Percentiles rank a stretch among this genome's conserved stretches.
These are phyloP conservation scores for Physaria fendleri DNA, from an alignment of 345 rosid species.

Conservation along the genomic window DNA sequence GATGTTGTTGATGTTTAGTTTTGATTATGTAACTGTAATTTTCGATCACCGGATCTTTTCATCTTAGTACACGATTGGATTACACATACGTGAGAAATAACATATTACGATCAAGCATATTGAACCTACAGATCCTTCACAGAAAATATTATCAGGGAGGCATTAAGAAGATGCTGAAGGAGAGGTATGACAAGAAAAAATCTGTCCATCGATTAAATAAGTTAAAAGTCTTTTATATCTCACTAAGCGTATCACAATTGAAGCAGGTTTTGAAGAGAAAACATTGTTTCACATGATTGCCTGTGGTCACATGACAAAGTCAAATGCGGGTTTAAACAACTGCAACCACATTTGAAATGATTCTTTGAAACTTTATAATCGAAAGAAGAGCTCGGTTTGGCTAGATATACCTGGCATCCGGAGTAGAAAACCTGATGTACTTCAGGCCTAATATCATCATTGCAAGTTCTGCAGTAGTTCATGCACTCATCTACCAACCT, in stretches of 20 bases:
- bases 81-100: background rate
- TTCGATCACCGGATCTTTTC: background rate
- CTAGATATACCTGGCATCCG: slow-evolving; percentile 68
- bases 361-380: background rate
- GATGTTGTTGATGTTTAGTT: slow-evolving; percentile 20
- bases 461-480: slow-evolving; percentile 44
- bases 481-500: slow-evolving; percentile 78
- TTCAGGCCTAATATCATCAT: slow-evolving; percentile 46
- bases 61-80: background rate
- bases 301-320: slow-evolving; percentile 33
- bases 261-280: background rate
- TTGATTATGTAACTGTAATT: slow-evolving; percentile 8
- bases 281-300: slow-evolving; percentile 52
- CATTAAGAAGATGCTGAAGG: too few species aligned
- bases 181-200: too few species aligned
- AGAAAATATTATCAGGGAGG: too few species aligned
- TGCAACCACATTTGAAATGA: background rate
- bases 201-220: background rate
- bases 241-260: background rate
- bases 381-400: background rate
- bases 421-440: slow-evolving; percentile 60
- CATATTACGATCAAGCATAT: background rate
- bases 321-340: background rate
- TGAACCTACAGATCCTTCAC: background rate
- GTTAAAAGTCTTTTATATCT: background rate